A percentile compares a stretch with the other conserved stretches of the same genome.
phyloP scores from a whole-genome alignment of 257 asterid genomes.

The Rubia yunnanensis region DNA sequence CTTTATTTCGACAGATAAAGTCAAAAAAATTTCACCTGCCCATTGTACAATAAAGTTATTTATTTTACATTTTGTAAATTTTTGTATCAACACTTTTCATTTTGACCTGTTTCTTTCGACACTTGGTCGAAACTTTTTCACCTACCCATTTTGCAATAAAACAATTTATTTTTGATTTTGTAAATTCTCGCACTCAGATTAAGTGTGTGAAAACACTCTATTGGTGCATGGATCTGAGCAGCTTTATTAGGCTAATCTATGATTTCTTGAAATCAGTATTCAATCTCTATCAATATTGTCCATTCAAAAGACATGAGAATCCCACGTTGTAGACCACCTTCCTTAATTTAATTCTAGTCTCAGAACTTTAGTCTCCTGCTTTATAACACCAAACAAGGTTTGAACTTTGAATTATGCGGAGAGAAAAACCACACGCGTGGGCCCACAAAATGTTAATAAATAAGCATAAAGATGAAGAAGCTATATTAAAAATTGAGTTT shows the following conservation, averaged over 20 bases:
- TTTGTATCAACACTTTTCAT: no score
- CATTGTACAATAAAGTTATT: no score
- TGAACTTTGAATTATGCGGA: background rate
- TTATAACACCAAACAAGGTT: constrained; percentile 5
- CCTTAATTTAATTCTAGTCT: constrained; percentile 1
- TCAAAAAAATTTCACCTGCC: no score
- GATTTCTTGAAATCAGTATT: background rate
- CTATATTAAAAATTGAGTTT: constrained; percentile 5
- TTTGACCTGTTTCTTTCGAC: no score
- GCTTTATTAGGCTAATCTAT: background rate
- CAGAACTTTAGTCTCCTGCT: constrained; percentile 5
- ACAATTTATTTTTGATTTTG: no score
- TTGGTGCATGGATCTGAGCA: background rate
- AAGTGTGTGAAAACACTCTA: no score
- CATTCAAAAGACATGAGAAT: constrained; percentile 12
- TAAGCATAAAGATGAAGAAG: constrained; percentile 9
- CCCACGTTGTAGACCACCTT: constrained; percentile 14
- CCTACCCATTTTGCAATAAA: no score
- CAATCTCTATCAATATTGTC: background rate
- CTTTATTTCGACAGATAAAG: no score
- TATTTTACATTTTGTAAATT: no score
- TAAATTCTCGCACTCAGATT: no score
- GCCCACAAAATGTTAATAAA: constrained; percentile 14
- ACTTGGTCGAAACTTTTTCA: no score
- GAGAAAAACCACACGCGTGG: constrained; percentile 12